phyloP scores from a whole-genome alignment of 345 rosid species.

The Gossypium australe region DNA sequence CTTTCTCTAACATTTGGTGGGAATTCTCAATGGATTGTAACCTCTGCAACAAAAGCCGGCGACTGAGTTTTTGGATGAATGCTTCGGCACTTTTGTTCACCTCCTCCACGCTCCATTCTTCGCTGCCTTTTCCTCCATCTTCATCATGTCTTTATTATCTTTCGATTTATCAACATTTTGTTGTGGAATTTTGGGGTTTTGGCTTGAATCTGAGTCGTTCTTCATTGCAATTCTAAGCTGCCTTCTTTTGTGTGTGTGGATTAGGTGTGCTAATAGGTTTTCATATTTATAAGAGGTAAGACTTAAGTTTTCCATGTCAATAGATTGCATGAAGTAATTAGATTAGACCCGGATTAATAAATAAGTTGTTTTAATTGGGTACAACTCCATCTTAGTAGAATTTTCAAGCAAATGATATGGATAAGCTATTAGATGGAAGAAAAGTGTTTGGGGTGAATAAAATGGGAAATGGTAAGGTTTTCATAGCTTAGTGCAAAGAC shows the following conservation, averaged over 20 bases:
- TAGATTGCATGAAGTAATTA: too few species aligned
- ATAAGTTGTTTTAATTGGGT: too few species aligned
- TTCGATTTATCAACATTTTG: neutral
- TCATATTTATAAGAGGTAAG: neutral
- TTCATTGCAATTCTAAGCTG: neutral
- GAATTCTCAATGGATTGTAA: slow-evolving; percentile 73
- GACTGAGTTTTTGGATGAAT: slow-evolving; percentile 67
- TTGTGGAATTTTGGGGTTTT: neutral
- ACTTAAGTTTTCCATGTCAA: too few species aligned
- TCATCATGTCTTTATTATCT: neutral
- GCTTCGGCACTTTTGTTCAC: slow-evolving; percentile 68
- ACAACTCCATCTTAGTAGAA: too few species aligned
- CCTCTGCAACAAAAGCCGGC: slow-evolving; percentile 61
- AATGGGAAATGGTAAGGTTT: too few species aligned
- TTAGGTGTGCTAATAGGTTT: neutral
- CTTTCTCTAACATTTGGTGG: slow-evolving; percentile 46
- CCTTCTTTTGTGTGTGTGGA: neutral
- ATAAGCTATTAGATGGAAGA: too few species aligned
- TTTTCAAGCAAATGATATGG: too few species aligned
- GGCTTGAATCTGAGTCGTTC: neutral
- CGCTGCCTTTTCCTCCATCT: neutral
- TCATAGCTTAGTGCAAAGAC: too few species aligned
- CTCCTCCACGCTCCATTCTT: slow-evolving; percentile 37
- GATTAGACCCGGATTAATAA: too few species aligned
- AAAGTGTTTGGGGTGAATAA: too few species aligned